A percentile compares a stretch with the other conserved stretches of the same genome.
phyloP scores from a whole-genome alignment of 805 yeast species.

The Lachancea quebecensis region DNA sequence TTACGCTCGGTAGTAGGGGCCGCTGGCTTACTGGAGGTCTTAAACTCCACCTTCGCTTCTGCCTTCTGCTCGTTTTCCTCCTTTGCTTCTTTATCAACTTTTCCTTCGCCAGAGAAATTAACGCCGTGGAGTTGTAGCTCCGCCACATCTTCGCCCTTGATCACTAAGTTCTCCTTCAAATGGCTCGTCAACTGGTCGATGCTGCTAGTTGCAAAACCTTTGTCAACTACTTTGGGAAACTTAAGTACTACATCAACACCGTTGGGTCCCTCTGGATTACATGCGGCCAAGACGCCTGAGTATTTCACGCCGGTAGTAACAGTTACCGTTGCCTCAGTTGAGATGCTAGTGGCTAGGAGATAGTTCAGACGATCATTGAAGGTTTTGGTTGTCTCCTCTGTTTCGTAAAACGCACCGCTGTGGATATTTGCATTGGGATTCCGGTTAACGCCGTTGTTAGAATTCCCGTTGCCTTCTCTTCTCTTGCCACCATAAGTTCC shows the following conservation, averaged over 20 bases:
- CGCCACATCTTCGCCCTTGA: constrained; percentile 33
- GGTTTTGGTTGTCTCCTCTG: constrained; percentile 25
- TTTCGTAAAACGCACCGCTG: constrained; percentile 18
- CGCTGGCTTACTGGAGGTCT: not conserved
- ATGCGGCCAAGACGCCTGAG: constrained; percentile 51
- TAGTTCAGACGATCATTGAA: constrained; percentile 52
- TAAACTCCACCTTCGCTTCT: constrained; percentile 1
- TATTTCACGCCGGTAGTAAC: constrained; percentile 54
- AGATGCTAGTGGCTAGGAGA: constrained; percentile 52
- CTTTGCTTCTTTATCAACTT: constrained; percentile 13
- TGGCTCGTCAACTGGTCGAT: constrained; percentile 24
- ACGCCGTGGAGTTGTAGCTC: constrained; percentile 35
- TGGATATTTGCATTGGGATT: constrained; percentile 4
- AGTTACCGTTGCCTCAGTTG: constrained; percentile 51
- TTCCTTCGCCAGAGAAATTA: constrained; percentile 25
- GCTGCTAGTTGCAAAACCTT: constrained; percentile 31
- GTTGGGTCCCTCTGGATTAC: constrained; percentile 34
- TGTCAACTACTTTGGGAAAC: constrained; percentile 39
- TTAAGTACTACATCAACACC: constrained; percentile 53
- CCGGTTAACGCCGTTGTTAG: constrained; percentile 5
- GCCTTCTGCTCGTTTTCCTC: constrained; percentile 8
- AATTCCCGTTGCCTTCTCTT: constrained; percentile 6
- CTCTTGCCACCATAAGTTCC: constrained; percentile 14
- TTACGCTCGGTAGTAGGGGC: constrained; percentile 3
- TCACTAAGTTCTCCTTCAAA: constrained; percentile 21